A percentile compares a stretch with the other conserved stretches of the same genome.
These are phyloP conservation scores for Mycena venus DNA, from an alignment of 768 basidiomycete species.

Conservation along the genomic window DNA sequence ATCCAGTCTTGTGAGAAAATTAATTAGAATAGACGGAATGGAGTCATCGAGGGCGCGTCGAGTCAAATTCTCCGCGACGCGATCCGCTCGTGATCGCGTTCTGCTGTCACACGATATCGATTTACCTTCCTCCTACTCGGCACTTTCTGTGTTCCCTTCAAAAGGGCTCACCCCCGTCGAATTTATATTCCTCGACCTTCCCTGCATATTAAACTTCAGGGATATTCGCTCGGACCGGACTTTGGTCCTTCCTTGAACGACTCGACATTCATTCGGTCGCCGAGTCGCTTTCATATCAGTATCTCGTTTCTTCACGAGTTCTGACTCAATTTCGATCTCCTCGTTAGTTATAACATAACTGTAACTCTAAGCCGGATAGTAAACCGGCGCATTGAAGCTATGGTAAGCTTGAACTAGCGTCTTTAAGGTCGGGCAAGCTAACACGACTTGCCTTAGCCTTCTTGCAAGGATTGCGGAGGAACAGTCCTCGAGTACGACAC, in stretches of 20 bases:
- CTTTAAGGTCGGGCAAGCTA: background rate
- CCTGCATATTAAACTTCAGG: background rate
- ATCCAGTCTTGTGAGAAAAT: no score
- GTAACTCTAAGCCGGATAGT: background rate
- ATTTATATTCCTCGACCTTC: background rate
- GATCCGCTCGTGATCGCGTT: background rate
- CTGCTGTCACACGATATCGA: background rate
- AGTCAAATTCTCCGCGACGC: constrained; percentile 74
- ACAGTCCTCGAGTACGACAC: constrained; percentile 89
- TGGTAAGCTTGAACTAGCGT: constrained; percentile 14
- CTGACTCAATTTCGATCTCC: background rate
- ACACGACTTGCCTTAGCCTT: constrained; percentile 55
- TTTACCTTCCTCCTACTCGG: background rate
- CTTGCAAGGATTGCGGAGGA: constrained; percentile 84
- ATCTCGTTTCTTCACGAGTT: background rate
- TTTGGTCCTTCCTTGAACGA: background rate
- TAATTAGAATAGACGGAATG: no score
- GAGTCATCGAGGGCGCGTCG: no score
- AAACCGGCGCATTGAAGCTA: background rate
- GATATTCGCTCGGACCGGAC: background rate
- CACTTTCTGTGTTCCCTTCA: background rate
- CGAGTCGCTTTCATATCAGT: constrained; percentile 4
- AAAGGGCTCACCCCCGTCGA: background rate
- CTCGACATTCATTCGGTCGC: background rate
- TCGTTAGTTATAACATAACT: background rate